Evolutionary conservation across 148 eudicot species (phyloP), one percentile per base, ranked within the genome.

Genomic region (Camellia japonica): DNA sequence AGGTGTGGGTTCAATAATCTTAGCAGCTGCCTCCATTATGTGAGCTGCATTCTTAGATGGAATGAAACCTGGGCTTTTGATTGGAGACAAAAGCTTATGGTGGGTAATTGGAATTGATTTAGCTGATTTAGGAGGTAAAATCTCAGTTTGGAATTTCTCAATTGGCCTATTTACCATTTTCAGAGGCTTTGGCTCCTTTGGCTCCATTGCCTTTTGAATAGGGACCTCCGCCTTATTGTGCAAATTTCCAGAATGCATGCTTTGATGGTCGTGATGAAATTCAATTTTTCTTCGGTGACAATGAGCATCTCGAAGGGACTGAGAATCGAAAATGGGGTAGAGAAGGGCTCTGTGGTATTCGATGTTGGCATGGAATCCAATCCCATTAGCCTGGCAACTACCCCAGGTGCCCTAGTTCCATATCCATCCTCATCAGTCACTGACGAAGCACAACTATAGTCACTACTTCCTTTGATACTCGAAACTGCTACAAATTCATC

Each of bases 361-460:
- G 91, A 87, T 65, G 87, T 85, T 47, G 98, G 97, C 88, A 95
- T 54, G 20, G 96, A 88, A 82, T 95, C 97, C 75, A 95, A 82
- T 71, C 98, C 98, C 98, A 95, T 95, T 38, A 95, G 96, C 89
- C 96, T 89, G 14, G 97, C 98, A 61, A 95, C 93, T 41, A 95
- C 98, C 42, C 96, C 87, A 2, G 97, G 98, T 41, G 93, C 91
- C 86, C 82, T 91, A 18, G 84, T 72, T 61, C 90, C 91, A 63
- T 73, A 86, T 68, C 83, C 82, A 63, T 95, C 98, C 69, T 95
- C 98, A 80, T 93, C 97, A 2, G 94, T 92, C 52, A 93, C 84
- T 30, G 98, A 95, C 18, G 98, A 93, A 80, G 94, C 90, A 83
- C 90, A 90, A 64, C 98, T 93, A 73, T 93, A 92, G 43, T 92